Evolutionary conservation across 1,139 yeast genomes (phyloP).

Genomic region (Kodamaea plutei): DNA sequence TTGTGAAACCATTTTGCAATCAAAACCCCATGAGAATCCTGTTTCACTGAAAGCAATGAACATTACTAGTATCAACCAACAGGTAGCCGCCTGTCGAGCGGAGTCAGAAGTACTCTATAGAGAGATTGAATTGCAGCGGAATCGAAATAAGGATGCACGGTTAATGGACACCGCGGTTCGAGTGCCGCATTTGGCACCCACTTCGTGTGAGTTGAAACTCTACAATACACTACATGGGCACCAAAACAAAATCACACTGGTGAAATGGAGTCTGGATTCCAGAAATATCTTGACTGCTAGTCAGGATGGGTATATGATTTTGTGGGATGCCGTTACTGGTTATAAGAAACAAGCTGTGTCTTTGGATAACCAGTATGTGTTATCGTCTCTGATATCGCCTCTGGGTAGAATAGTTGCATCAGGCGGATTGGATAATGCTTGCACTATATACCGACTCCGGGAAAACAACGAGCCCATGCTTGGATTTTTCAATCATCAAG

Average conservation of each 20-base stretch:
- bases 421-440: slow-evolving; percentile 79
- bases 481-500: slow-evolving; percentile 8
- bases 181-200: slow-evolving; percentile 27
- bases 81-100: slow-evolving; percentile 34
- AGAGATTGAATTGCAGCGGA: slow-evolving; percentile 45
- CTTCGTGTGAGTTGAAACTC: slow-evolving; percentile 30
- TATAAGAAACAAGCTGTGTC: slow-evolving; percentile 67
- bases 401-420: slow-evolving; percentile 63
- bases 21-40: no score
- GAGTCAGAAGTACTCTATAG: slow-evolving; percentile 46
- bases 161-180: slow-evolving; percentile 36
- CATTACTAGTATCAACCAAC: no score
- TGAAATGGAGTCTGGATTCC: slow-evolving; percentile 67
- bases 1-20: not conserved
- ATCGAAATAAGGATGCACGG: slow-evolving; percentile 43
- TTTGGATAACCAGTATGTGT: slow-evolving; percentile 73
- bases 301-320: slow-evolving; percentile 80
- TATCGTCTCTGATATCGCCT: slow-evolving; percentile 71
- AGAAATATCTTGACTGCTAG: slow-evolving; percentile 63
- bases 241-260: slow-evolving; percentile 64
- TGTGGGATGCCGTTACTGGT: slow-evolving; percentile 82
- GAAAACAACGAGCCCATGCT: slow-evolving; percentile 12
- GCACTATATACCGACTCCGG: slow-evolving; percentile 61
- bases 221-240: slow-evolving; percentile 62
- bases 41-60: no score